These are phyloP conservation scores for Benincasa hispida DNA, from an alignment of 306 rosid species.

Conservation along the genomic window DNA sequence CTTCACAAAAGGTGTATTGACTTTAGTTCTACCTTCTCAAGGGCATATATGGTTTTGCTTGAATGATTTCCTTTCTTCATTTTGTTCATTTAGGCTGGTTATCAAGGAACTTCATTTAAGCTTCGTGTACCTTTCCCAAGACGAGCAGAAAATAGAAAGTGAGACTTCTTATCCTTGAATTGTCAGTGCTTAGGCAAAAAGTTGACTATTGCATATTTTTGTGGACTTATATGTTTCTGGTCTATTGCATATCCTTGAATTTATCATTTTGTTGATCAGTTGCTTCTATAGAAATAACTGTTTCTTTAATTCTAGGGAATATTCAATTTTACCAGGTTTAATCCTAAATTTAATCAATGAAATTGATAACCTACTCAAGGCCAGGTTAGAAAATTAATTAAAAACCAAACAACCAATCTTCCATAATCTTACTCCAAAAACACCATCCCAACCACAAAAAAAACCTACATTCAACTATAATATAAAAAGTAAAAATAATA, in stretches of 20 bases:
- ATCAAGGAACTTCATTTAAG: constrained; percentile 58
- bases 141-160: constrained; percentile 83
- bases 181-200: not conserved
- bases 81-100: constrained; percentile 43
- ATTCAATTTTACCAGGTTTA: not conserved
- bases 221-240: not conserved
- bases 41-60: not conserved
- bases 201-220: not conserved
- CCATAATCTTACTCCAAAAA: not conserved
- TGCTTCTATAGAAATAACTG: not conserved
- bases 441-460: not conserved
- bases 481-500: not conserved
- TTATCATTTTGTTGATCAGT: not conserved
- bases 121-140: constrained; percentile 89
- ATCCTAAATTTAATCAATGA: not conserved
- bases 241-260: not conserved
- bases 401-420: not conserved
- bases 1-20: not conserved
- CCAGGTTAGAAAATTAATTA: not conserved
- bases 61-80: not conserved
- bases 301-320: not conserved
- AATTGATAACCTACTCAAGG: not conserved
- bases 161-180: constrained; percentile 25
- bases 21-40: not conserved
- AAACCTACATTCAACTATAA: not conserved